phyloP scores from a whole-genome alignment of 148 eudicot species.

The Vaccinium macrocarpon region DNA sequence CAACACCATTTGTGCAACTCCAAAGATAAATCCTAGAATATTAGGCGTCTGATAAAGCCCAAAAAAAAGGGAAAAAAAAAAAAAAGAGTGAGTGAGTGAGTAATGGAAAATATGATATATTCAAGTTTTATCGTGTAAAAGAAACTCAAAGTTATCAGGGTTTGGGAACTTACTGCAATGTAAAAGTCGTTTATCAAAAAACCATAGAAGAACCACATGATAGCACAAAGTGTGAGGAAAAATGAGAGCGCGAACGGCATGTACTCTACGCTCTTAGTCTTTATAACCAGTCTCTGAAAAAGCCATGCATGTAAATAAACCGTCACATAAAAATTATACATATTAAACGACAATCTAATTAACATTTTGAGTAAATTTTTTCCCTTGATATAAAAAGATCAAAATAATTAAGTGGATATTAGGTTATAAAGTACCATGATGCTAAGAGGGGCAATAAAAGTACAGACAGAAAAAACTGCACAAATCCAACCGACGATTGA shows the following conservation, averaged over 20 bases:
- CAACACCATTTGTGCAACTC: constrained; percentile 64
- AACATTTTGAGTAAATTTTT: too few species aligned
- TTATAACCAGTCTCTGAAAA: constrained; percentile 67
- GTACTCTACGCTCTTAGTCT: constrained; percentile 73
- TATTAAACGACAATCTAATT: too few species aligned
- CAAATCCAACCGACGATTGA: constrained; percentile 76
- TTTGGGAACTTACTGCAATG: constrained; percentile 56
- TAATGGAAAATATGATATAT: too few species aligned
- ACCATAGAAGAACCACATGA: constrained; percentile 87
- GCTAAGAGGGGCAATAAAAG: constrained; percentile 78
- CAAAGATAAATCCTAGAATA: constrained; percentile 61
- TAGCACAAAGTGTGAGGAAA: constrained; percentile 68
- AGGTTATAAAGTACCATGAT: constrained; percentile 43
- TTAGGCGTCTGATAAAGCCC: constrained; percentile 54
- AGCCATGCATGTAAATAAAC: too few species aligned
- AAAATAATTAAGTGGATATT: background rate
- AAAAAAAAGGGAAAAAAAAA: background rate
- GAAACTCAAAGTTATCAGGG: background rate
- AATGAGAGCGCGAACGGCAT: constrained; percentile 76
- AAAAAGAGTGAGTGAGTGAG: too few species aligned
- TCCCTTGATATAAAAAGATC: too few species aligned
- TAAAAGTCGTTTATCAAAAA: constrained; percentile 51
- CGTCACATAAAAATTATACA: too few species aligned
- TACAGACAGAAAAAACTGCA: constrained; percentile 63
- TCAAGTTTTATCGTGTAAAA: too few species aligned